Conservation (phyloP, 1,284 basidiomycete species). For the Inonotus hispidus region DNA sequence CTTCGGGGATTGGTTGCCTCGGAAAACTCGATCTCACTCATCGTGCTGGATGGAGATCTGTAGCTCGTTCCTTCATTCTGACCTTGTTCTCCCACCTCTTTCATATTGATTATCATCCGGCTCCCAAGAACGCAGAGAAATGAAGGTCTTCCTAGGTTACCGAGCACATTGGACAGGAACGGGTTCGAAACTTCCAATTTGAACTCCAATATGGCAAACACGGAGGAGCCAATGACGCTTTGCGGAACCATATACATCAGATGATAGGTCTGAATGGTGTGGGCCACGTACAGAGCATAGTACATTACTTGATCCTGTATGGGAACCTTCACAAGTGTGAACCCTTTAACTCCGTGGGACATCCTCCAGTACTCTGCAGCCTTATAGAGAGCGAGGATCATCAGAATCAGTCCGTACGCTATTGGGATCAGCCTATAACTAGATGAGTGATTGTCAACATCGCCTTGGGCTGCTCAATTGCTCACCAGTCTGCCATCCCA, state of each 20-base stretch:
- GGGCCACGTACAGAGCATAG: background rate
- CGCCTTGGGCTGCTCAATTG: background rate
- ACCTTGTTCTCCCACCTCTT: background rate
- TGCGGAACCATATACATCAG: too few relatives aligned
- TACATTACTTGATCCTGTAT: slow-evolving; percentile 6
- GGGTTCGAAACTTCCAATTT: background rate
- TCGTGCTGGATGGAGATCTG: background rate
- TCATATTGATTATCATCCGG: background rate
- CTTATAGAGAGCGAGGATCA: background rate
- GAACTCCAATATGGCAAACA: background rate
- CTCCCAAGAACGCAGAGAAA: background rate
- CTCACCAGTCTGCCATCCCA: background rate
- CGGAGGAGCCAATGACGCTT: background rate
- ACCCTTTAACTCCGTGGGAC: background rate
- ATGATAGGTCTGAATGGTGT: too few relatives aligned
- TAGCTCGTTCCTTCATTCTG: background rate
- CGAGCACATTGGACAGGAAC: background rate
- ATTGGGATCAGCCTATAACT: background rate
- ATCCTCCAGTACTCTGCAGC: background rate
- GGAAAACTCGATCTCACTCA: background rate
- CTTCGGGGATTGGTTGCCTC: too few relatives aligned
- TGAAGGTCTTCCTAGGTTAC: background rate
- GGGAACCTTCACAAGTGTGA: background rate
- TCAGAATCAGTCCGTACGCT: background rate
- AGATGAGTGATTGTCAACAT: background rate